Percentiles rank a stretch among this genome's conserved stretches.
These are phyloP conservation scores for Monosporozyma servazzii DNA, from an alignment of 805 yeast species.

Conservation along the genomic window DNA sequence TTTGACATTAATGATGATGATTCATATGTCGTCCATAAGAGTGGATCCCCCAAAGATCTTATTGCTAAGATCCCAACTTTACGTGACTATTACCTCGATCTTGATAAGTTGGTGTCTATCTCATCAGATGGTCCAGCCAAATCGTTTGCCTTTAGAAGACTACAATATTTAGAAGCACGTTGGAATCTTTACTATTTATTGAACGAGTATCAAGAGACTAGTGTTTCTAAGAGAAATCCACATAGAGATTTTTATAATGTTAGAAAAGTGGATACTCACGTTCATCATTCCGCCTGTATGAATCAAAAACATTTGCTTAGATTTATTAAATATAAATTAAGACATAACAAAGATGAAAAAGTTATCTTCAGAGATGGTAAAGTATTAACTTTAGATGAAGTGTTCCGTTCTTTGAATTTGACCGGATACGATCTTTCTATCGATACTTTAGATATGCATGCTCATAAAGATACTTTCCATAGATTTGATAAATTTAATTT, in stretches of 20 bases:
- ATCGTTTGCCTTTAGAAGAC: constrained; percentile 87
- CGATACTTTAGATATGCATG: constrained; percentile 98
- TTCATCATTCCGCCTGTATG: constrained; percentile 98
- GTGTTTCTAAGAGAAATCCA: constrained; percentile 84
- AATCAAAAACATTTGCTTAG: constrained; percentile 93
- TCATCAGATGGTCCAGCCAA: constrained; percentile 95
- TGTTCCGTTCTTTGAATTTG: constrained; percentile 79
- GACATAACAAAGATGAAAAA: constrained; percentile 75
- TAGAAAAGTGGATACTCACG: constrained; percentile 63
- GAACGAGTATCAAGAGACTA: constrained; percentile 87
- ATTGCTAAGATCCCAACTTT: constrained; percentile 68
- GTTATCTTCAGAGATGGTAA: constrained; percentile 92
- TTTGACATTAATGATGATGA: constrained; percentile 51
- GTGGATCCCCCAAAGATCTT: constrained; percentile 27
- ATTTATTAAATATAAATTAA: constrained; percentile 88
- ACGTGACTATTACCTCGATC: constrained; percentile 75
- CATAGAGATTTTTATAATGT: constrained; percentile 64
- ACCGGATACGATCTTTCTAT: constrained; percentile 93
- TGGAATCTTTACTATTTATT: constrained; percentile 86
- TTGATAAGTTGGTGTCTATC: constrained; percentile 60
- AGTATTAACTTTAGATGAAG: constrained; percentile 76
- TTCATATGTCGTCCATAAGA: constrained; percentile 52
- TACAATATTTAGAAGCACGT: constrained; percentile 90
- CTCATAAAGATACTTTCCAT: constrained; percentile 96
- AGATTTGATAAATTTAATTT: constrained; percentile 94